A percentile compares a stretch with the other conserved stretches of the same genome.
Conservation (phyloP, 2,329 filamentous ascomycete species). For the Aurifilum marmelostoma region DNA sequence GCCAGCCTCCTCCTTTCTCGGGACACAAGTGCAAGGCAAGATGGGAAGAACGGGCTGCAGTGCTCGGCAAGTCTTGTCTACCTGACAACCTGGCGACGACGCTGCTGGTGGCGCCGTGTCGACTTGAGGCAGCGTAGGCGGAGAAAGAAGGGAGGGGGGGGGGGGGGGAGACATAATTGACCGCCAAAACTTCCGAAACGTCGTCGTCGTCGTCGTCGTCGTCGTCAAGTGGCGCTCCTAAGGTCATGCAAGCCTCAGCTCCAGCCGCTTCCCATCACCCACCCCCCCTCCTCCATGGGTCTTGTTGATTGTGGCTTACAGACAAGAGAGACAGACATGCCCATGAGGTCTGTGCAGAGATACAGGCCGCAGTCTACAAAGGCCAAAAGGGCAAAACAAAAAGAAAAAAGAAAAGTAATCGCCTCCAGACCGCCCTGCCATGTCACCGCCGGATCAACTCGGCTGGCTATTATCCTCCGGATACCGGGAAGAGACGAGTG, state of each 20-base stretch:
- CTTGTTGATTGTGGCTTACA: neutral
- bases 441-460: constrained; percentile 12
- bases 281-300: neutral
- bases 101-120: neutral
- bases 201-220: neutral
- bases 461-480: constrained; percentile 6
- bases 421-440: neutral
- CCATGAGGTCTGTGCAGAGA: neutral
- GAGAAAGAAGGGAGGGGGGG: no score
- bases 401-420: neutral
- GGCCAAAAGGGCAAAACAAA: neutral
- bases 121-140: no score
- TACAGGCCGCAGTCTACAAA: neutral
- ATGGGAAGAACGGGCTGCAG: neutral
- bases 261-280: no score
- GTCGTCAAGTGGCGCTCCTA: neutral
- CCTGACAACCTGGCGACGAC: neutral
- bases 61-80: neutral
- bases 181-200: neutral
- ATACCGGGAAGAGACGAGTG: neutral
- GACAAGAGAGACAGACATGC: neutral
- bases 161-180: neutral
- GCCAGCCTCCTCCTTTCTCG: neutral
- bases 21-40: neutral
- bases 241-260: neutral